These are phyloP conservation scores for Microglena sp. DNA, from an alignment of 139 green algal genomes.

Conservation along the genomic window DNA sequence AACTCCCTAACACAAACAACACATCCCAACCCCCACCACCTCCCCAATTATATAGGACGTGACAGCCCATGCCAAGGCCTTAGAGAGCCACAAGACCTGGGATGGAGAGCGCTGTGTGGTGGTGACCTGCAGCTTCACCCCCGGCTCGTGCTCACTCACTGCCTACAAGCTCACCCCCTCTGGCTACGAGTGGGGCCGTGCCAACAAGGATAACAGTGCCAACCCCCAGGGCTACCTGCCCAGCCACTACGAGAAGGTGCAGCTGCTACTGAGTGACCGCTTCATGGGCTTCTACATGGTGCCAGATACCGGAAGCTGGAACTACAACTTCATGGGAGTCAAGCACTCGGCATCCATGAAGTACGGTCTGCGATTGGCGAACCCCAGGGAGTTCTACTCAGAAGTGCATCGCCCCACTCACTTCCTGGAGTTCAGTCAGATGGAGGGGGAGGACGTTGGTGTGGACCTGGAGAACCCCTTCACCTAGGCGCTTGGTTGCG, in stretches of 20 bases:
- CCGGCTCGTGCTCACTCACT: conserved; percentile 85
- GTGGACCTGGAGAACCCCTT: conserved; percentile 91
- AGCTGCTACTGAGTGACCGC: conserved; percentile 95
- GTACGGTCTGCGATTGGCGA: conserved; percentile 82
- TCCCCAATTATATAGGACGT: conserved; percentile 64
- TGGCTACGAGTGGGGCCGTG: conserved; percentile 80
- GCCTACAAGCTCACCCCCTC: conserved; percentile 95
- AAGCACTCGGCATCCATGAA: conserved; percentile 47
- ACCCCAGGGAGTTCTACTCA: conserved; percentile 92
- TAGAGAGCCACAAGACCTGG: conserved; percentile 89
- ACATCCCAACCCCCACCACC: background rate
- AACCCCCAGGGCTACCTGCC: conserved; percentile 83
- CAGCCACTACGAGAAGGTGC: conserved; percentile 93
- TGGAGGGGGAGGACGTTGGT: conserved; percentile 67
- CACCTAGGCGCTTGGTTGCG: no score
- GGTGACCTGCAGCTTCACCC: conserved; percentile 93
- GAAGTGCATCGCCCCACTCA: conserved; percentile 79
- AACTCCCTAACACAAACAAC: no score
- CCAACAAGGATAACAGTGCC: conserved; percentile 74
- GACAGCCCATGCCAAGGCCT: conserved; percentile 83
- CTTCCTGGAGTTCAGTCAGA: conserved; percentile 93
- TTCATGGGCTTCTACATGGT: conserved; percentile 99
- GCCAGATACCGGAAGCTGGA: conserved; percentile 85
- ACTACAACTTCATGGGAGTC: conserved; percentile 97
- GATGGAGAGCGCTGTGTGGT: conserved; percentile 93